Evolutionary conservation across 768 basidiomycete species (phyloP).

Genomic region (Psilocybe cyanescens): DNA sequence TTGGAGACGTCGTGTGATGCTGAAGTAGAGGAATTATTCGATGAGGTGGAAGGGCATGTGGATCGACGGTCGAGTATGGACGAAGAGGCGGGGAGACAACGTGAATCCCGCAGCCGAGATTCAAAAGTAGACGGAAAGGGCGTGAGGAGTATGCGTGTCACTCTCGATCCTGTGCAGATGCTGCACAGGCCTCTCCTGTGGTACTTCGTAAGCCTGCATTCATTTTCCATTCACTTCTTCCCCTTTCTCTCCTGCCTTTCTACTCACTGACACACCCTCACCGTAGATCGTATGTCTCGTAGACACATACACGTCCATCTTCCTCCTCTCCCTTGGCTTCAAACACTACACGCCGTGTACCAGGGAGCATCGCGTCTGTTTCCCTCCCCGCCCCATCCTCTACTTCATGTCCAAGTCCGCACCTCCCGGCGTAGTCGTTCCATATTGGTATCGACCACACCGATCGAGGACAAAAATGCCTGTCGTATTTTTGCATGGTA

Average conservation of each 20-base stretch:
- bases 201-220: conserved; percentile 52
- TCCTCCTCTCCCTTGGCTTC: conserved; percentile 50
- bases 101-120: not conserved
- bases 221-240: not conserved
- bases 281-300: conserved; percentile 55
- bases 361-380: conserved; percentile 26
- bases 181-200: conserved; percentile 65
- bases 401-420: conserved; percentile 47
- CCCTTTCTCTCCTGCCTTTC: not conserved
- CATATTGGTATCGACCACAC: conserved; percentile 50
- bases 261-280: not conserved
- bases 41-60: conserved; percentile 35
- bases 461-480: conserved; percentile 49
- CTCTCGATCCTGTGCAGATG: conserved; percentile 59
- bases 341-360: conserved; percentile 48
- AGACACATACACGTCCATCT: conserved; percentile 47
- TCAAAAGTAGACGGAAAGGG: not conserved
- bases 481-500: conserved; percentile 69
- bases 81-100: conserved; percentile 21
- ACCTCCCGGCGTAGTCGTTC: conserved; percentile 33
- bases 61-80: conserved; percentile 6
- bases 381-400: conserved; percentile 50
- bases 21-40: no score
- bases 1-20: conserved; percentile 22
- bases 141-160: conserved; percentile 50